Percentiles rank a stretch among this genome's conserved stretches.
phyloP scores from a whole-genome alignment of 179 eudicot genomes.

The Silene vulgaris region DNA sequence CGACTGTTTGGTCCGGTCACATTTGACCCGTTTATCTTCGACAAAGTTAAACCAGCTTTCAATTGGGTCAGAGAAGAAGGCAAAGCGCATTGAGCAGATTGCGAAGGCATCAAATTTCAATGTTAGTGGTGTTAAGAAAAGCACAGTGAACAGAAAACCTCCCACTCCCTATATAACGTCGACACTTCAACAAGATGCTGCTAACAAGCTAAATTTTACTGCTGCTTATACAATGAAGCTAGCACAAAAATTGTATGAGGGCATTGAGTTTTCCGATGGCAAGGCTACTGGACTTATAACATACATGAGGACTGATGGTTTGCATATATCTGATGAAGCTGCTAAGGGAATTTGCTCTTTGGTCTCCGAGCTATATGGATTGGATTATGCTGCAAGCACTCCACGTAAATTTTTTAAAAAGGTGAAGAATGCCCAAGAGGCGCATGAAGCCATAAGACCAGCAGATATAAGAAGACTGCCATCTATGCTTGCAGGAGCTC shows the following conservation, averaged over 20 bases:
- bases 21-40: conserved; percentile 61
- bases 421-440: conserved; percentile 97
- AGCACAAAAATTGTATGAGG: conserved; percentile 95
- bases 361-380: conserved; percentile 63
- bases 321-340: conserved; percentile 77
- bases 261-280: conserved; percentile 60
- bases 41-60: conserved; percentile 63
- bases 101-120: conserved; percentile 47
- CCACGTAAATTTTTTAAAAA: conserved; percentile 66
- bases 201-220: conserved; percentile 63
- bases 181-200: conserved; percentile 97
- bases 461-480: conserved; percentile 72
- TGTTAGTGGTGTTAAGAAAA: conserved; percentile 52
- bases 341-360: conserved; percentile 51
- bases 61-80: conserved; percentile 52
- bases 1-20: conserved; percentile 40
- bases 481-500: conserved; percentile 49
- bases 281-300: conserved; percentile 70
- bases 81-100: conserved; percentile 47
- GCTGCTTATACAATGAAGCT: conserved; percentile 79
- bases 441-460: conserved; percentile 98
- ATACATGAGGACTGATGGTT: conserved; percentile 92
- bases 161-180: conserved; percentile 85
- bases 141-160: conserved; percentile 53
- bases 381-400: conserved; percentile 40